Conservation (phyloP, 2,329 filamentous ascomycete genomes). For the Diplodia corticola region DNA sequence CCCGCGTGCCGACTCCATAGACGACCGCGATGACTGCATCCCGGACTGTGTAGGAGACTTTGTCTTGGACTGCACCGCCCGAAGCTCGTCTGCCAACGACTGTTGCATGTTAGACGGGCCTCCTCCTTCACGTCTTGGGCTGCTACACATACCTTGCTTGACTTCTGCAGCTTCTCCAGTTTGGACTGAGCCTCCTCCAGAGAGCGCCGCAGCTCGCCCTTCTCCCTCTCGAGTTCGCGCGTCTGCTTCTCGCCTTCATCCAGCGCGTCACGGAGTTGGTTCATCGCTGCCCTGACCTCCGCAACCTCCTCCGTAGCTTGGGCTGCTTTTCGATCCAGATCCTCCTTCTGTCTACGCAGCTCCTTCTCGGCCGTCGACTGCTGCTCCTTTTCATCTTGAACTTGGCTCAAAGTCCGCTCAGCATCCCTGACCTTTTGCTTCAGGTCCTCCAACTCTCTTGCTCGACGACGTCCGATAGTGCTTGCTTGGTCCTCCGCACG, state of each 20-base stretch:
- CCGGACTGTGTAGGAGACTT: conserved; percentile 43
- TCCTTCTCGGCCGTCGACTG: conserved; percentile 72
- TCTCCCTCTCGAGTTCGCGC: conserved; percentile 80
- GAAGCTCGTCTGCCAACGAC: conserved; percentile 60
- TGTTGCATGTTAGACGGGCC: conserved; percentile 30
- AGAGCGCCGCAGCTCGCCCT: conserved; percentile 69
- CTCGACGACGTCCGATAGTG: conserved; percentile 70
- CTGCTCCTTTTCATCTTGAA: conserved; percentile 74
- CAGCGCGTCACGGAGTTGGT: conserved; percentile 74
- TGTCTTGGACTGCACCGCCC: conserved; percentile 46
- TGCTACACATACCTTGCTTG: conserved; percentile 51
- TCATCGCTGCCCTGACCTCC: conserved; percentile 75
- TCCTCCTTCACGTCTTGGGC: no score
- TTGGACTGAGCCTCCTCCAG: conserved; percentile 76
- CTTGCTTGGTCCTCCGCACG: conserved; percentile 88
- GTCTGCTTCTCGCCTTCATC: conserved; percentile 86
- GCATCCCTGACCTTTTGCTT: conserved; percentile 76
- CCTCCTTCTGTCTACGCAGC: conserved; percentile 71
- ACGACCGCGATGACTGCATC: conserved; percentile 58
- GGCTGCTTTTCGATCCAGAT: conserved; percentile 70
- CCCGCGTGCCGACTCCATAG: conserved; percentile 54
- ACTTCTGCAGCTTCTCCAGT: conserved; percentile 76
- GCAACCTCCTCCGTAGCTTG: conserved; percentile 70
- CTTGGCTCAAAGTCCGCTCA: conserved; percentile 71
- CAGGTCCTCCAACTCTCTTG: conserved; percentile 84